phyloP scores from a whole-genome alignment of 2,329 filamentous ascomycete species.

The Pyrenochaeta sp. region DNA sequence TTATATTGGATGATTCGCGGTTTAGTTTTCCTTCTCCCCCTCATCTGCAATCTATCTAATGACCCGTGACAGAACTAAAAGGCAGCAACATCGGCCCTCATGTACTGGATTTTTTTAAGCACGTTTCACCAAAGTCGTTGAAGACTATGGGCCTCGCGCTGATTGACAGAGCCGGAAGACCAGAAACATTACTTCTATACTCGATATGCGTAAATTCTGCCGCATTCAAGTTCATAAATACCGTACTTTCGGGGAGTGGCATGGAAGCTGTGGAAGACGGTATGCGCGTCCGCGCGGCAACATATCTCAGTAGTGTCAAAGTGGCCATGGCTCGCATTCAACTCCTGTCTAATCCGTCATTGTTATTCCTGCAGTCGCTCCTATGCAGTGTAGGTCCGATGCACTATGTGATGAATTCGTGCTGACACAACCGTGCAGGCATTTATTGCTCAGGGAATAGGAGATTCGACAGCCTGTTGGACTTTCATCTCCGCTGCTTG shows the following conservation, averaged over 20 bases:
- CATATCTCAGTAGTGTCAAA: constrained; percentile 20
- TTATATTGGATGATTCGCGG: constrained; percentile 30
- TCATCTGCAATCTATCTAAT: neutral
- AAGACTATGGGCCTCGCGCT: constrained; percentile 27
- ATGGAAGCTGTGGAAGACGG: constrained; percentile 15
- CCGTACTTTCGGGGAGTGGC: constrained; percentile 14
- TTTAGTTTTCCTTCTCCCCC: neutral
- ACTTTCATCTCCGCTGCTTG: constrained; percentile 27
- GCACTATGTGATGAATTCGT: neutral
- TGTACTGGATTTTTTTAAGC: constrained; percentile 30
- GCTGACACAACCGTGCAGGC: constrained; percentile 13
- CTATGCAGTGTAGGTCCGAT: constrained; percentile 28
- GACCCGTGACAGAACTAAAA: constrained; percentile 14
- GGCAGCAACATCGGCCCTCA: constrained; percentile 23
- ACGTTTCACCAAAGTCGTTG: constrained; percentile 27
- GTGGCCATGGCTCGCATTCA: constrained; percentile 28
- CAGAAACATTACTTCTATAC: constrained; percentile 27
- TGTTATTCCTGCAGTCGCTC: constrained; percentile 27
- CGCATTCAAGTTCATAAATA: constrained; percentile 29
- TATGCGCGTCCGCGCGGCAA: constrained; percentile 13
- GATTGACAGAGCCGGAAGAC: constrained; percentile 16
- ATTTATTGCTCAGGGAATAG: constrained; percentile 26
- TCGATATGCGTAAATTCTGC: constrained; percentile 32
- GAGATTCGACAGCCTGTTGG: constrained; percentile 30
- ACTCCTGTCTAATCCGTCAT: constrained; percentile 18